These are phyloP conservation scores for Fomitopsis pinicola DNA, from an alignment of 1,284 basidiomycete species.

Conservation along the genomic window DNA sequence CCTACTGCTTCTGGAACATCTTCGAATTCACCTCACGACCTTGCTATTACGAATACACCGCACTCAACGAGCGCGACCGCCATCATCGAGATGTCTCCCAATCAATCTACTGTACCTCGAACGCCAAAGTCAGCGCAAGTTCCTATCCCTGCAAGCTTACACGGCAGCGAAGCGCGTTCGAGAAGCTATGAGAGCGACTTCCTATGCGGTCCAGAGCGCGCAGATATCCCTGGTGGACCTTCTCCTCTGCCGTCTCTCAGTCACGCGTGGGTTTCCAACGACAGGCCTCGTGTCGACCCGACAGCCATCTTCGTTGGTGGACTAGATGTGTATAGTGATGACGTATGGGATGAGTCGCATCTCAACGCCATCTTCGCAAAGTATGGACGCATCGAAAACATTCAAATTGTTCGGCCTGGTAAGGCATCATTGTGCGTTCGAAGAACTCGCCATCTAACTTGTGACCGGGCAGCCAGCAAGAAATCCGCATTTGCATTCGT, in stretches of 20 bases:
- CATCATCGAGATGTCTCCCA: neutral
- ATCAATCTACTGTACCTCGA: constrained; percentile 32
- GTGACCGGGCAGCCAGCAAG: constrained; percentile 41
- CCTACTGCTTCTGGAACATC: neutral
- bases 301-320: constrained; percentile 74
- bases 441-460: constrained; percentile 7
- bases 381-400: constrained; percentile 59
- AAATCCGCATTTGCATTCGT: constrained; percentile 72
- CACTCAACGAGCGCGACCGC: neutral
- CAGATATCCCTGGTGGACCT: neutral
- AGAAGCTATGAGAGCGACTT: neutral
- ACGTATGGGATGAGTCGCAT: constrained; percentile 63
- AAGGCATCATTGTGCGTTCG: constrained; percentile 18
- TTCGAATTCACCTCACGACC: neutral
- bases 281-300: constrained; percentile 46
- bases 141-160: neutral
- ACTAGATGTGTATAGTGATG: constrained; percentile 56
- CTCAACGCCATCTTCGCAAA: constrained; percentile 52
- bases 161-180: neutral
- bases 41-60: neutral
- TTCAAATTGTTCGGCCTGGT: constrained; percentile 65
- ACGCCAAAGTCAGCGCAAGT: constrained; percentile 35
- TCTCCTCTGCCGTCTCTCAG: neutral
- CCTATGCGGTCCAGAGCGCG: neutral
- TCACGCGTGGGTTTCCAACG: constrained; percentile 17